Conservation (phyloP, 2,329 filamentous ascomycete species). For the Dissoconium aciculare region DNA sequence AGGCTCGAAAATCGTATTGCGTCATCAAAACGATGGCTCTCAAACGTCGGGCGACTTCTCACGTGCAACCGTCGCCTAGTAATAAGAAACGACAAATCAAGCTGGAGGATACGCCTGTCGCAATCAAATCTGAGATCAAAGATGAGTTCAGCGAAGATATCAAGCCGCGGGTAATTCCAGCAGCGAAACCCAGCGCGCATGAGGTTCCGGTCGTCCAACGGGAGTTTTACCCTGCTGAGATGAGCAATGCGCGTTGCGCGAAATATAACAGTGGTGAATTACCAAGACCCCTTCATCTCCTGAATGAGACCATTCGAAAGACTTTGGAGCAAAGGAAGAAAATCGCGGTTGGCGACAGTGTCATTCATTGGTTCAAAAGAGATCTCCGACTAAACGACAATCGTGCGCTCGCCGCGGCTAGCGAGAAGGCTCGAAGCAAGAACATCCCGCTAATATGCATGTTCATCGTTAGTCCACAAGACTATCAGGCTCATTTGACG, state of each 20-base stretch:
- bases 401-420: conserved; percentile 51
- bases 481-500: conserved; percentile 67
- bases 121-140: conserved; percentile 2
- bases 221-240: conserved; percentile 72
- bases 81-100: no score
- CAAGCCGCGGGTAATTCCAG: conserved; percentile 24
- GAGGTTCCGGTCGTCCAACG: no score
- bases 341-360: conserved; percentile 42
- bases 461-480: conserved; percentile 69
- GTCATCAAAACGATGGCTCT: no score
- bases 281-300: conserved; percentile 55
- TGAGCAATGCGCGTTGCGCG: conserved; percentile 62
- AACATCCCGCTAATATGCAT: conserved; percentile 58
- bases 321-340: conserved; percentile 41
- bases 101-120: conserved; percentile 12
- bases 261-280: conserved; percentile 59
- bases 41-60: conserved; percentile 21
- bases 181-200: no score
- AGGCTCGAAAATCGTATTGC: no score
- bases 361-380: conserved; percentile 84
- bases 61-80: conserved; percentile 15
- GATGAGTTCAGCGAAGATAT: conserved; percentile 20
- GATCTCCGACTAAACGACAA: conserved; percentile 66
- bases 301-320: conserved; percentile 46
- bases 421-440: conserved; percentile 49